A percentile compares a stretch with the other conserved stretches of the same genome.
Conservation (phyloP, 805 yeast species). For the Yamadazyma akitaensis region DNA sequence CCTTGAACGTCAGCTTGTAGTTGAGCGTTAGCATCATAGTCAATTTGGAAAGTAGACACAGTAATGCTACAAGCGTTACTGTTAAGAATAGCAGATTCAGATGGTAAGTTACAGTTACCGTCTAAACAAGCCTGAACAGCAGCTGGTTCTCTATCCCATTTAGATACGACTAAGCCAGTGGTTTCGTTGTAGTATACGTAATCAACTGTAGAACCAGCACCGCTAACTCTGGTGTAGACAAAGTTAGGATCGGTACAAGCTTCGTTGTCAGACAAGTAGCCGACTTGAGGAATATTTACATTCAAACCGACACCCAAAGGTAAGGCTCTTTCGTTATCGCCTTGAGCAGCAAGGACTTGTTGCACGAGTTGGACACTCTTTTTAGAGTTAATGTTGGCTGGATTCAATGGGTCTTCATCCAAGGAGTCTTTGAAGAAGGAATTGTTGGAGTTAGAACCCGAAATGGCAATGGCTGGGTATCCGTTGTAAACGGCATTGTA, state of each 20-base stretch:
- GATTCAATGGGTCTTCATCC: conserved; percentile 37
- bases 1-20: conserved; percentile 17
- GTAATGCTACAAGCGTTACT: conserved; percentile 40
- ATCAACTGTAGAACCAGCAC: conserved; percentile 31
- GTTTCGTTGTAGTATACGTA: conserved; percentile 39
- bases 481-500: conserved; percentile 48
- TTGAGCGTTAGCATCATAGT: conserved; percentile 36
- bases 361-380: conserved; percentile 39
- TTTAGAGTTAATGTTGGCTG: conserved; percentile 45
- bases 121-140: conserved; percentile 28
- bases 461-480: conserved; percentile 48
- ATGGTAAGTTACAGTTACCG: conserved; percentile 45
- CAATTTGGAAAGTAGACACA: conserved; percentile 47
- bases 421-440: conserved; percentile 47
- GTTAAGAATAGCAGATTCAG: conserved; percentile 33
- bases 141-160: conserved; percentile 10
- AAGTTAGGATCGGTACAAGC: conserved; percentile 43
- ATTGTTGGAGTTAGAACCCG: conserved; percentile 50
- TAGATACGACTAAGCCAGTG: conserved; percentile 23
- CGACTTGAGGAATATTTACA: conserved; percentile 49
- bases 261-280: conserved; percentile 29
- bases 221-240: conserved; percentile 46
- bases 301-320: conserved; percentile 46
- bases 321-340: conserved; percentile 33
- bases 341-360: conserved; percentile 35